Percentiles rank a stretch among this genome's conserved stretches.
Evolutionary conservation across 2,329 filamentous ascomycete genomes (phyloP).

Genomic region (Aspergillus pseudoglaucus): DNA sequence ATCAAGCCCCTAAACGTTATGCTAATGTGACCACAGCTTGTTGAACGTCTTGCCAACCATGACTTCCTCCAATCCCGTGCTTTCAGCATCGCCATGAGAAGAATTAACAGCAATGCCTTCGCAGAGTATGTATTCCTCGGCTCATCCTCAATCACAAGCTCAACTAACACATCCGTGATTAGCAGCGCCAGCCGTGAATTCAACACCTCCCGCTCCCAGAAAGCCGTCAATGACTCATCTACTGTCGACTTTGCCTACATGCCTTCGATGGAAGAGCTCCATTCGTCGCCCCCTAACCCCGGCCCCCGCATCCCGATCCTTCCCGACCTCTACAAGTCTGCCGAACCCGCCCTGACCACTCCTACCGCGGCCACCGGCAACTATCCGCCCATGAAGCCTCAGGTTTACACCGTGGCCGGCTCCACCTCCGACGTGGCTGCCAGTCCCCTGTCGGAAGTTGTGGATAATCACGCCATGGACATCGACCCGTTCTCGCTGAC

Average conservation of each 20-base stretch:
- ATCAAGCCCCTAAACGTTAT: neutral
- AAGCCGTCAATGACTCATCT: conserved; percentile 52
- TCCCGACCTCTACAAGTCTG: conserved; percentile 28
- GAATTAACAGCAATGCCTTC: conserved; percentile 39
- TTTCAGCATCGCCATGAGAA: conserved; percentile 49
- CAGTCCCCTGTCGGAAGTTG: conserved; percentile 52
- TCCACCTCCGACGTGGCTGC: conserved; percentile 38
- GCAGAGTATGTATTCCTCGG: conserved; percentile 26
- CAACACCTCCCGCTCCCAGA: conserved; percentile 55
- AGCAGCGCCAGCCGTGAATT: conserved; percentile 51
- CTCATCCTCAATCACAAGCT: neutral
- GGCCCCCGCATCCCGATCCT: conserved; percentile 47
- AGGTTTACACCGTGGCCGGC: conserved; percentile 50
- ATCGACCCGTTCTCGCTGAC: conserved; percentile 53
- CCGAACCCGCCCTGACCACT: conserved; percentile 21
- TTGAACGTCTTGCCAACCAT: conserved; percentile 48
- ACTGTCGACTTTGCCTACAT: conserved; percentile 60
- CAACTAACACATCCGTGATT: conserved; percentile 24
- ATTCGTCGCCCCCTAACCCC: conserved; percentile 27
- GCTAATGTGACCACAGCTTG: conserved; percentile 33
- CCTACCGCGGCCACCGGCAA: conserved; percentile 8
- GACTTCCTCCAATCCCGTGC: conserved; percentile 48
- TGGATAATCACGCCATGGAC: conserved; percentile 50
- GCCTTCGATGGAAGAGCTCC: conserved; percentile 44
- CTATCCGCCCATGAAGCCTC: conserved; percentile 45